Evolutionary conservation across 148 eudicot species (phyloP), one percentile per base, ranked within the genome.

Genomic region (Hydrangea macrophylla): DNA sequence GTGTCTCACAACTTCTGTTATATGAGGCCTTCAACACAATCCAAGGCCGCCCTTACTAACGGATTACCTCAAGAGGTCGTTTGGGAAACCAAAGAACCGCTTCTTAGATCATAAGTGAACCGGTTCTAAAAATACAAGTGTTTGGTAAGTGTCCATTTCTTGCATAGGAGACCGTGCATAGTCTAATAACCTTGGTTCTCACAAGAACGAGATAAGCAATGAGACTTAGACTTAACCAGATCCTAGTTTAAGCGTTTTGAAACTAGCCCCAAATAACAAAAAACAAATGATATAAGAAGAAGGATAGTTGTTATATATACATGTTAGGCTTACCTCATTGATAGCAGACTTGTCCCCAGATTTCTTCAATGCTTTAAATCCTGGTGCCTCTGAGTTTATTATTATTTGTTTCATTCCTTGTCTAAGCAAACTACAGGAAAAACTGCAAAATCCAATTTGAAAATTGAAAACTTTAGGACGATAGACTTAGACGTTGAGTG

Each of bases 381-480:
- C 79, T 32, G 76, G 36, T 32, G 70, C 65, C 68, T 85, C 90
- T 1, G 84, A 76, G 69, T 70, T 85, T 24, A 83, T 79, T 60
- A 75, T 64, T 63, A 88, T 79, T 76, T 85, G 83, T 24, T 71
- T 76, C 93, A 88, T 88, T 42, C 89, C 90, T 83, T 85, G 84
- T 68, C 86, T 78, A 22, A 88, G 78, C 71, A 88, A 73, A 70
- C 88, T 88, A 58, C 93, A 88, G 18, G 93, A 76, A 70, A 75
- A 83, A 32, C 90, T 86, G 80, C 65, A 67, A 58, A 36, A 45
- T 33, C 7, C 10, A 45, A 62, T 9, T 57, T 20, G 22, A 60
- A 20, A 44, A 30, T 71, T 17, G 39, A 62, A 35, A 18, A 64
- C 2, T 6, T 32, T 55, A 23, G 9, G 31, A 37, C 50, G 62